These are phyloP conservation scores for Pugionium cornutum DNA, from an alignment of 345 rosid species.

Conservation along the genomic window DNA sequence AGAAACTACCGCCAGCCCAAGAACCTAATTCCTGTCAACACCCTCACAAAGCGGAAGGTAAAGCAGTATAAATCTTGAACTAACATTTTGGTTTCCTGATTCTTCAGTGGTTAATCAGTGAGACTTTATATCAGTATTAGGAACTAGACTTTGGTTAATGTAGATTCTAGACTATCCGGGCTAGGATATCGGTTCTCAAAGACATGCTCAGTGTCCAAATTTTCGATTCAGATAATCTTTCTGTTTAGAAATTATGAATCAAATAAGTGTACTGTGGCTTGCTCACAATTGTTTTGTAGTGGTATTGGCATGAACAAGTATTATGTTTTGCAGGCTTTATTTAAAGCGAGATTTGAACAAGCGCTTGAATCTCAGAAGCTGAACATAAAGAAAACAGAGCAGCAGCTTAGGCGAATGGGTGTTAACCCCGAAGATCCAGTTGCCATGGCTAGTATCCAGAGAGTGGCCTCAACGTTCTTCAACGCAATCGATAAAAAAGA, in stretches of 20 bases:
- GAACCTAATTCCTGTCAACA: conserved; percentile 87
- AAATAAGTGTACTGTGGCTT: neutral
- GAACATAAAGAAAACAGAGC: conserved; percentile 90
- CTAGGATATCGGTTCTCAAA: neutral
- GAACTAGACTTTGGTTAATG: conserved; percentile 7
- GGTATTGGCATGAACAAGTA: conserved; percentile 21
- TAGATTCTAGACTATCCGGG: neutral
- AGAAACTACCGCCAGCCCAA: conserved; percentile 97
- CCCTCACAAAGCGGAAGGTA: conserved; percentile 96
- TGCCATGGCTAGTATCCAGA: conserved; percentile 97
- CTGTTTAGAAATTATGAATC: neutral
- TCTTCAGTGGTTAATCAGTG: conserved; percentile 4
- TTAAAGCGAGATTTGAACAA: conserved; percentile 97
- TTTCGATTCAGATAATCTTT: neutral
- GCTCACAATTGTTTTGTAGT: neutral
- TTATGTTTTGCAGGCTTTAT: conserved; percentile 69
- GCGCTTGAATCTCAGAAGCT: conserved; percentile 99
- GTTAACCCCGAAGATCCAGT: conserved; percentile 97
- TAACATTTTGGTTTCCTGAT: conserved; percentile 11
- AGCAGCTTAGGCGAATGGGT: conserved; percentile 82
- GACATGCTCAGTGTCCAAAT: neutral
- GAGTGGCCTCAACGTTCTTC: conserved; percentile 97
- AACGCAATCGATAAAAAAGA: conserved; percentile 91
- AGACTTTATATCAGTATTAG: conserved; percentile 11
- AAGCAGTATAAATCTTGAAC: conserved; percentile 1